These are phyloP conservation scores for Guadua angustifolia DNA, from an alignment of 176 grass and related monocot species.

Conservation along the genomic window DNA sequence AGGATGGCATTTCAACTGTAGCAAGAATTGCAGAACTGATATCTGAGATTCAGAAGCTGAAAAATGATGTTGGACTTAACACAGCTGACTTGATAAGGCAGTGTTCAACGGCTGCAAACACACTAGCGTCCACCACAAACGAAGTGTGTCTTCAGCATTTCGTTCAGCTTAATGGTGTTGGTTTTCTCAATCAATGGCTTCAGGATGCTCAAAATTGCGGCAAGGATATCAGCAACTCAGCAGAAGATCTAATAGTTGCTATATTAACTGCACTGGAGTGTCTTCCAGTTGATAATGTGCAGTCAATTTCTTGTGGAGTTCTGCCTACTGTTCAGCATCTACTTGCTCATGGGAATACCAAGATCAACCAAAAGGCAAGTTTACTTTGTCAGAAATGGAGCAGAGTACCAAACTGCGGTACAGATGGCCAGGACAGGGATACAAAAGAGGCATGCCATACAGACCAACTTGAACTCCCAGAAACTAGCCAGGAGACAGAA, in stretches of 20 bases:
- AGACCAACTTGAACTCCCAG: slow-evolving; percentile 16
- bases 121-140: slow-evolving; percentile 48
- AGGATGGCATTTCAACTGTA: slow-evolving; percentile 63
- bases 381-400: slow-evolving; percentile 57
- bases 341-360: slow-evolving; percentile 41
- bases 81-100: slow-evolving; percentile 58
- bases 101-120: slow-evolving; percentile 47
- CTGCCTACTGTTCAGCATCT: slow-evolving; percentile 52
- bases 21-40: slow-evolving; percentile 58
- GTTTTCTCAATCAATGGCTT: slow-evolving; percentile 71
- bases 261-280: slow-evolving; percentile 53
- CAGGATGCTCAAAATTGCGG: slow-evolving; percentile 55
- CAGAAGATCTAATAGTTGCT: slow-evolving; percentile 50
- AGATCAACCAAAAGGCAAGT: slow-evolving; percentile 63
- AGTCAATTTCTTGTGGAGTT: slow-evolving; percentile 47
- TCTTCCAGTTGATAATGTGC: slow-evolving; percentile 46
- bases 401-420: slow-evolving; percentile 3
- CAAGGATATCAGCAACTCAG: slow-evolving; percentile 28
- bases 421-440: slow-evolving; percentile 9
- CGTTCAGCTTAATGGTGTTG: slow-evolving; percentile 59
- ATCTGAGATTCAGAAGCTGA: slow-evolving; percentile 61
- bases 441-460: slow-evolving; percentile 6
- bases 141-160: slow-evolving; percentile 69
- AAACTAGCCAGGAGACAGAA: slow-evolving; percentile 20
- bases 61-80: slow-evolving; percentile 31